These are phyloP conservation scores for Carpinus viminea DNA, from an alignment of 306 rosid species.

Conservation along the genomic window DNA sequence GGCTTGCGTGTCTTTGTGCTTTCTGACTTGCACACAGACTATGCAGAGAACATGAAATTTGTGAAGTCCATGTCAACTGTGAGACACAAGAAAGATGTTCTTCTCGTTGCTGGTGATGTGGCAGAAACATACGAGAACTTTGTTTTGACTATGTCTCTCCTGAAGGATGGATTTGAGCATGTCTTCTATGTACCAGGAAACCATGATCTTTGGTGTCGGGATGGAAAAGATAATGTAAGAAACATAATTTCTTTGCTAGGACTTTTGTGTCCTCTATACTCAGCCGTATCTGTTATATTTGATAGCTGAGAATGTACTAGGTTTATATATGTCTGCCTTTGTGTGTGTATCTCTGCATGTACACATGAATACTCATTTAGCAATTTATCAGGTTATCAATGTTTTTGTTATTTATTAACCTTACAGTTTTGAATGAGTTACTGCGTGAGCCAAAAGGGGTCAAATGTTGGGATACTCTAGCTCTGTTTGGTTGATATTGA, in stretches of 20 bases:
- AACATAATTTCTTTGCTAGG: slow-evolving; percentile 13
- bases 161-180: slow-evolving; percentile 70
- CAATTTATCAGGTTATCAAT: neutral
- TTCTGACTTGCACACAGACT: slow-evolving; percentile 86
- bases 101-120: slow-evolving; percentile 85
- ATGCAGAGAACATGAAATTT: slow-evolving; percentile 82
- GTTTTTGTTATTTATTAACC: neutral
- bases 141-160: slow-evolving; percentile 63
- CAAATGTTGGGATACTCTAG: neutral
- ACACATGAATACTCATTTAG: neutral
- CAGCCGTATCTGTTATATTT: neutral
- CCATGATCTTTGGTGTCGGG: slow-evolving; percentile 91
- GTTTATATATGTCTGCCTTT: neutral
- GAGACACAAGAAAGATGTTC: slow-evolving; percentile 56
- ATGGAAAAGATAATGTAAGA: slow-evolving; percentile 61
- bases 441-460: neutral
- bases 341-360: neutral
- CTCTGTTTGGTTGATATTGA: neutral
- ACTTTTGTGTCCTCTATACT: neutral
- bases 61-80: slow-evolving; percentile 49
- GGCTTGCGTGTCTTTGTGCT: slow-evolving; percentile 69
- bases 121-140: slow-evolving; percentile 68
- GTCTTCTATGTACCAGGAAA: slow-evolving; percentile 83
- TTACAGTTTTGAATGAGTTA: neutral
- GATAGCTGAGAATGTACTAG: neutral